Evolutionary conservation across 1,139 yeast species (phyloP).

Genomic region (Suhomyces chickasaworum): DNA sequence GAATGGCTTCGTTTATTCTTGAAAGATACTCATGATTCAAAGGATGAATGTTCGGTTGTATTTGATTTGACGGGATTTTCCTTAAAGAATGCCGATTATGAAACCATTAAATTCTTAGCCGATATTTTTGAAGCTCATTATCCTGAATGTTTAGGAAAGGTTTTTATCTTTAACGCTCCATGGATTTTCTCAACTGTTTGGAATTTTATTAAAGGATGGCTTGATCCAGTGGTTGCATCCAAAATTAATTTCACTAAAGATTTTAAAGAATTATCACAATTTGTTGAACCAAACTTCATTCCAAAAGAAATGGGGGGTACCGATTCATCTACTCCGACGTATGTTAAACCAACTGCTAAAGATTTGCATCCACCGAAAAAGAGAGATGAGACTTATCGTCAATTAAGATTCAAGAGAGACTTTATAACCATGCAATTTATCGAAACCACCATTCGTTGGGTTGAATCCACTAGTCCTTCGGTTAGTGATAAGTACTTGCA

Average conservation of each 20-base stretch:
- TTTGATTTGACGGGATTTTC: slow-evolving; percentile 52
- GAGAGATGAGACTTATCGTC: slow-evolving; percentile 32
- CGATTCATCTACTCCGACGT: slow-evolving; percentile 31
- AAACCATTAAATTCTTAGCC: slow-evolving; percentile 47
- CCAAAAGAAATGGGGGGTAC: slow-evolving; percentile 47
- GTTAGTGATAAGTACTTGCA: slow-evolving; percentile 42
- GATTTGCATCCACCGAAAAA: slow-evolving; percentile 33
- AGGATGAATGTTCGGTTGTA: slow-evolving; percentile 42
- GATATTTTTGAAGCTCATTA: slow-evolving; percentile 51
- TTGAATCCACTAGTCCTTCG: slow-evolving; percentile 44
- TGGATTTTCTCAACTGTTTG: slow-evolving; percentile 52
- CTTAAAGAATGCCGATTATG: slow-evolving; percentile 48
- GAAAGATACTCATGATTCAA: slow-evolving; percentile 37
- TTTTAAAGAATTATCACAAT: slow-evolving; percentile 34
- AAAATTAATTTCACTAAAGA: slow-evolving; percentile 48
- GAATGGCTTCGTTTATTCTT: slow-evolving; percentile 45
- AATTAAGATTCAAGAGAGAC: slow-evolving; percentile 37
- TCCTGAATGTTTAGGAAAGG: slow-evolving; percentile 48
- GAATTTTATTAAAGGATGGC: slow-evolving; percentile 49
- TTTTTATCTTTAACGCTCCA: slow-evolving; percentile 50
- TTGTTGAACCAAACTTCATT: slow-evolving; percentile 36
- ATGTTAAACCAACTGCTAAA: slow-evolving; percentile 32
- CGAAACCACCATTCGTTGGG: slow-evolving; percentile 45
- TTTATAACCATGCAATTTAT: slow-evolving; percentile 31
- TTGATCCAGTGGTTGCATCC: slow-evolving; percentile 50